These are phyloP conservation scores for Porcisia deanei DNA, from an alignment of 208 protist species.

Conservation along the genomic window DNA sequence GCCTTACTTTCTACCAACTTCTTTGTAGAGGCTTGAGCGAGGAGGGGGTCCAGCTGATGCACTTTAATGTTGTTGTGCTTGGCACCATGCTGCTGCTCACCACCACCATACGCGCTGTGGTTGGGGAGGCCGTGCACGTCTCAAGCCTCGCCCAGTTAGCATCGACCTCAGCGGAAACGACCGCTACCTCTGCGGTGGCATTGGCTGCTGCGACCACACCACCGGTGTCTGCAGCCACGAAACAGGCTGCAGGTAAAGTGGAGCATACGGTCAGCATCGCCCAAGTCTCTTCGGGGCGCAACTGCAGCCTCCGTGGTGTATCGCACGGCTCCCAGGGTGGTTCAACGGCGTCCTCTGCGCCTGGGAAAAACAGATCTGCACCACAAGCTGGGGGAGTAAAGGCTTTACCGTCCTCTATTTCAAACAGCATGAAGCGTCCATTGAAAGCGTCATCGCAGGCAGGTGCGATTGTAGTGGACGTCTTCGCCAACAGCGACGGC, in stretches of 20 bases:
- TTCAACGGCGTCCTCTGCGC: neutral
- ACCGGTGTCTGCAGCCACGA: neutral
- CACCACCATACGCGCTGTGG: slow-evolving; percentile 17
- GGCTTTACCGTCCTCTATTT: neutral
- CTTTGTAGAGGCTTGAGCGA: slow-evolving; percentile 19
- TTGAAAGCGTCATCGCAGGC: neutral
- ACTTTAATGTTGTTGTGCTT: slow-evolving; percentile 29
- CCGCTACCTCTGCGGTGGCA: neutral
- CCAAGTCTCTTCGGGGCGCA: neutral
- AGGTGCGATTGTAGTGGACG: neutral
- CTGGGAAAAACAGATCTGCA: neutral
- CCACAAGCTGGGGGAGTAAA: neutral
- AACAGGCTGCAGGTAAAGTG: neutral
- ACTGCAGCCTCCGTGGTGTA: neutral
- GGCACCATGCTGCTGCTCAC: slow-evolving; percentile 28
- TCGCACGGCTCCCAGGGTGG: neutral
- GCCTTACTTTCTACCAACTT: slow-evolving; percentile 19
- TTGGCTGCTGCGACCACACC: neutral
- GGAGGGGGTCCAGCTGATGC: slow-evolving; percentile 16
- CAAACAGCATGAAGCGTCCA: neutral
- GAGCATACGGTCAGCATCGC: neutral
- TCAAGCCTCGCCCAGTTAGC: neutral
- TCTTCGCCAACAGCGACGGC: neutral
- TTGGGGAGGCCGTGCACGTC: slow-evolving; percentile 14
- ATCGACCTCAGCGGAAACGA: neutral